Evolutionary conservation across 2,329 filamentous ascomycete genomes (phyloP).

Genomic region (Fusarium sp.): DNA sequence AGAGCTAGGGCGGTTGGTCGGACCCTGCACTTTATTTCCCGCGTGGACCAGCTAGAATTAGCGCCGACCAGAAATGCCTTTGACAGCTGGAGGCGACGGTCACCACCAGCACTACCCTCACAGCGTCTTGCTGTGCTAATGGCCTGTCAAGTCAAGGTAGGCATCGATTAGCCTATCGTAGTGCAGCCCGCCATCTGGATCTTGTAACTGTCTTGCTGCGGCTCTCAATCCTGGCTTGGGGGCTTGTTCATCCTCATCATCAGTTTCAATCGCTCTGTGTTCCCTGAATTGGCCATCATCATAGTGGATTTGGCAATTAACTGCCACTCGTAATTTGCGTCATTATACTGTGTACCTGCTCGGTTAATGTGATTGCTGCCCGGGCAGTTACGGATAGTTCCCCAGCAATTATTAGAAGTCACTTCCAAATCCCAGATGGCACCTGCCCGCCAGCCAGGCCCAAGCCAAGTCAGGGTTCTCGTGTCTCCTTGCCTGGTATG

Average conservation of each 20-base stretch:
- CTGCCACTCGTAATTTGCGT: slow-evolving; percentile 16
- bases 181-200: slow-evolving; percentile 31
- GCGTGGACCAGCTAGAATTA: slow-evolving; percentile 35
- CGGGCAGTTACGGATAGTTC: slow-evolving; percentile 2
- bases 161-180: slow-evolving; percentile 30
- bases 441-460: slow-evolving; percentile 8
- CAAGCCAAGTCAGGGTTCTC: slow-evolving; percentile 26
- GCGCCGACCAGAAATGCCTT: slow-evolving; percentile 39
- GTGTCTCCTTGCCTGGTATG: slow-evolving; percentile 35
- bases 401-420: slow-evolving; percentile 13
- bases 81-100: slow-evolving; percentile 43
- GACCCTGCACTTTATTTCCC: slow-evolving; percentile 36
- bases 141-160: slow-evolving; percentile 26
- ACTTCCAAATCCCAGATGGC: slow-evolving; percentile 4
- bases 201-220: slow-evolving; percentile 22
- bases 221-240: slow-evolving; percentile 27
- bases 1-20: slow-evolving; percentile 16
- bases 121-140: slow-evolving; percentile 36
- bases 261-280: neutral
- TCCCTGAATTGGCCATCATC: slow-evolving; percentile 3
- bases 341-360: slow-evolving; percentile 17
- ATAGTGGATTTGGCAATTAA: slow-evolving; percentile 5
- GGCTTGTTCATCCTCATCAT: slow-evolving; percentile 30
- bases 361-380: slow-evolving; percentile 26
- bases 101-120: slow-evolving; percentile 28